Evolutionary conservation across 495 filamentous ascomycete species (phyloP).

Genomic region (Neurospora tetrasperma): DNA sequence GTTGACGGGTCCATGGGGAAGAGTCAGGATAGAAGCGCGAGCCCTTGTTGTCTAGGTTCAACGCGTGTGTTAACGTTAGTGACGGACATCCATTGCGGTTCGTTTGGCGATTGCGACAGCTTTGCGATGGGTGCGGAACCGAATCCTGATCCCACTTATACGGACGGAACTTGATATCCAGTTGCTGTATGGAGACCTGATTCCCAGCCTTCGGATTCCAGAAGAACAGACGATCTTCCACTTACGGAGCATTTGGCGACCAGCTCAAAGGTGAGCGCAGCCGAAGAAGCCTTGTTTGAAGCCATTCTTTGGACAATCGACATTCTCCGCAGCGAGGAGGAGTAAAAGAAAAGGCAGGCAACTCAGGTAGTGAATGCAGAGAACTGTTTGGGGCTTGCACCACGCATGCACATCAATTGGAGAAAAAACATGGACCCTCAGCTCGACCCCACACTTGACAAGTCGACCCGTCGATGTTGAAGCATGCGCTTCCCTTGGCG

Average conservation of each 20-base stretch:
- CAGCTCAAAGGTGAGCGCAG: slow-evolving; percentile 71
- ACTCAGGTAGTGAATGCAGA: background rate
- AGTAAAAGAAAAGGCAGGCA: background rate
- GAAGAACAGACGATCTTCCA: slow-evolving; percentile 1
- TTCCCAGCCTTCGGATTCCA: background rate
- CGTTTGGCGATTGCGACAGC: background rate
- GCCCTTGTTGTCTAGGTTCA: slow-evolving; percentile 78
- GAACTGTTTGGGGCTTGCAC: background rate
- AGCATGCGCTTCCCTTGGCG: background rate
- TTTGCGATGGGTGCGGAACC: background rate
- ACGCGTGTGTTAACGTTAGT: background rate
- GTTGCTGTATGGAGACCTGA: background rate
- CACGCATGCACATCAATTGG: background rate
- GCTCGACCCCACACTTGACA: background rate
- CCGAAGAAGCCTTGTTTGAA: slow-evolving; percentile 31
- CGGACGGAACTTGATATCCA: background rate
- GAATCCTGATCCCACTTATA: background rate
- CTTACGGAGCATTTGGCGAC: slow-evolving; percentile 75
- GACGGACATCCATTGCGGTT: background rate
- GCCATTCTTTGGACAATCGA: slow-evolving; percentile 35
- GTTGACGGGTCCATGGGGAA: slow-evolving; percentile 85
- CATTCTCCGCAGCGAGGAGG: slow-evolving; percentile 9
- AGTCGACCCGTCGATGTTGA: background rate
- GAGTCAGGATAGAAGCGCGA: slow-evolving; percentile 75
- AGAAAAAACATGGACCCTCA: background rate